Evolutionary conservation across 2,329 filamentous ascomycete genomes (phyloP), one percentile per base, ranked within the genome.

Genomic region (Tympanopsis confertula): DNA sequence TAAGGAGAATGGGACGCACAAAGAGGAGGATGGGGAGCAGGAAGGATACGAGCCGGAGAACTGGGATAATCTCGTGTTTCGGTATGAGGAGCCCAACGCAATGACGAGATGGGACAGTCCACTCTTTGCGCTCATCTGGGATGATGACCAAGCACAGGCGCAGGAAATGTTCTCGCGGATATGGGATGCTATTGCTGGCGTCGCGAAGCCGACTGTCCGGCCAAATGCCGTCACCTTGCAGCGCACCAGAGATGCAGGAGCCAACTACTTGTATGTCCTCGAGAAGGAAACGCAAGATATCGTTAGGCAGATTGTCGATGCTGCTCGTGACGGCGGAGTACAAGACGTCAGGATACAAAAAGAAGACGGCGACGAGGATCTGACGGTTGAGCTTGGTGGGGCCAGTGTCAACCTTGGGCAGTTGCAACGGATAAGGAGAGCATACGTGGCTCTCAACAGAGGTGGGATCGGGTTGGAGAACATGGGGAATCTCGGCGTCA

Each of bases 21-120:
- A 48, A 10, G 41, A 44, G 13, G 43, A 38, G 2, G 42, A 45
- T 2, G 41, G 19, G 5, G 30, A 28, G 5, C 53, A 61, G 13
- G 63, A 65, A 26, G 53, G 69, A 0, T 78, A 78, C 44, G 63
- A 65, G 32, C 61, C 60, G 1, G 62, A 56, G 13, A 81, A 84
- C 52, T 86, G 84, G 67, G 82, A 87, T 45, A 86, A 87, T 47
- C 68, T 88, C 10, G 74, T 86, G 22, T 89, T 86, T 53, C 69
- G 85, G 39, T 88, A 88, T 53, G 85, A 93, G 57, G 85, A 93
- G 58, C 85, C 86, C 13, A 91, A 89, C 53, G 74, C 79, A 17
- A 88, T 89, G 82, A 80, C 73, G 2, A 66, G 84, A 32, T 93
- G 86, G 86, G 85, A 93, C 54, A 82, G 79, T 39, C 85, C 86